Percentiles rank a stretch among this genome's conserved stretches.
Evolutionary conservation across 2,329 filamentous ascomycete genomes (phyloP).

Genomic region (Teratosphaeria pseudoeucalypti): DNA sequence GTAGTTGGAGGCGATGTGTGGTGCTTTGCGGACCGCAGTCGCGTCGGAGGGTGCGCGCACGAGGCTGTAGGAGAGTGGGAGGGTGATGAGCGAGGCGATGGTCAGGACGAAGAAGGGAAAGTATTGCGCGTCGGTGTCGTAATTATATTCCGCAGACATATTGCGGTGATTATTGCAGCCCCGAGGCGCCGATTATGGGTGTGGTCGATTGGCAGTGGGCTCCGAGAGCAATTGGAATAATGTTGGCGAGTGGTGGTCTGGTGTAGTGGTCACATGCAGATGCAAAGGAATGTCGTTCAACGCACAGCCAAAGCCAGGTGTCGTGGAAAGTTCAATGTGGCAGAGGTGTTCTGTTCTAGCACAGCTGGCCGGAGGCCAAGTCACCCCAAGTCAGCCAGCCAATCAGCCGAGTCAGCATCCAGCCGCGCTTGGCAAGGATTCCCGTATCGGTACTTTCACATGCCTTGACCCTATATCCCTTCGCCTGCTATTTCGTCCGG

Average conservation of each 20-base stretch:
- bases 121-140: conserved; percentile 96
- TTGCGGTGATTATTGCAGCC: conserved; percentile 26
- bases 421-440: neutral
- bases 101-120: conserved; percentile 99
- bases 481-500: too few species aligned
- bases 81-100: conserved; percentile 74
- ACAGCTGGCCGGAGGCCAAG: neutral
- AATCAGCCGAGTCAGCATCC: neutral
- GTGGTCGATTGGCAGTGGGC: neutral
- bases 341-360: neutral
- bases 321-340: neutral
- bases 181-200: neutral
- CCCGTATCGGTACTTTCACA: neutral
- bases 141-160: conserved; percentile 94
- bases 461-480: neutral
- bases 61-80: conserved; percentile 75
- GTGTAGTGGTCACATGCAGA: neutral
- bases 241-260: neutral
- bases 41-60: conserved; percentile 62
- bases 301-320: neutral
- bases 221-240: too few species aligned
- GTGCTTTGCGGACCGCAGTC: conserved; percentile 65
- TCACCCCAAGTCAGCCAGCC: neutral
- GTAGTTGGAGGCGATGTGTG: conserved; percentile 72
- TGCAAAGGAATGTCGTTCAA: neutral